Evolutionary conservation across 2,329 filamentous ascomycete species (phyloP), one percentile per base, ranked within the genome.

Genomic region (Pestalotiopsis sp.): DNA sequence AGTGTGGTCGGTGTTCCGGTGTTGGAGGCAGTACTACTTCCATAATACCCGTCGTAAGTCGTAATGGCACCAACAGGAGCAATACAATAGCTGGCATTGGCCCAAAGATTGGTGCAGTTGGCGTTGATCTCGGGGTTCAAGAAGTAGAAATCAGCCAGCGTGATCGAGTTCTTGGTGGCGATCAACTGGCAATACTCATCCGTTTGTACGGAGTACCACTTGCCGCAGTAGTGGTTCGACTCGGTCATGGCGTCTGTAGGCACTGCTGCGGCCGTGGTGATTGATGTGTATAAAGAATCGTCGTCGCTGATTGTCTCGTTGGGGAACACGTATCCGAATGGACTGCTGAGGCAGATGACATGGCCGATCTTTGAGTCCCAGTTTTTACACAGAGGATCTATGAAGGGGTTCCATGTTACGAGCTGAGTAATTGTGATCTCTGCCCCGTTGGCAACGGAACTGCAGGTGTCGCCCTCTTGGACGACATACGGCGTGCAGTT

Each of bases 81-180:
- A 11, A 81, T 72, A 68, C 79, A 82, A 71, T 81, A 82, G 56
- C 70, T 72, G 25, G 75, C 73, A 0, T 74, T 63, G 1, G 75
- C 75, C 7, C 67, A 77, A 13, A 81, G 70, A 63, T 81, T 81
- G 7, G 78, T 80, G 70, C 78, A 81, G 65, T 79, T 76, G 1
- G 57, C 27, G 63, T 80, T 76, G 49, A 81, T 69, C 3, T 57
- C 72, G 0, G 78, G 70, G 71, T 81, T 81, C 3, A 81, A 71
- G 66, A 80, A 76, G 2, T 70, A 23, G 64, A 81, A 81, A 70
- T 81, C 78, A 11, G 63, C 45, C 0, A 80, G 71, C 2, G 75
- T 72, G 52, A 81, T 78, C n/a, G 69, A 68, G 27, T 74, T 78
- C 62, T 75, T 74, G 23, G 80, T 62, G 4, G 71, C 67, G 2